Evolutionary conservation across 2,329 filamentous ascomycete genomes (phyloP), one percentile per base, ranked within the genome.

Genomic region (Exophiala spinifera): DNA sequence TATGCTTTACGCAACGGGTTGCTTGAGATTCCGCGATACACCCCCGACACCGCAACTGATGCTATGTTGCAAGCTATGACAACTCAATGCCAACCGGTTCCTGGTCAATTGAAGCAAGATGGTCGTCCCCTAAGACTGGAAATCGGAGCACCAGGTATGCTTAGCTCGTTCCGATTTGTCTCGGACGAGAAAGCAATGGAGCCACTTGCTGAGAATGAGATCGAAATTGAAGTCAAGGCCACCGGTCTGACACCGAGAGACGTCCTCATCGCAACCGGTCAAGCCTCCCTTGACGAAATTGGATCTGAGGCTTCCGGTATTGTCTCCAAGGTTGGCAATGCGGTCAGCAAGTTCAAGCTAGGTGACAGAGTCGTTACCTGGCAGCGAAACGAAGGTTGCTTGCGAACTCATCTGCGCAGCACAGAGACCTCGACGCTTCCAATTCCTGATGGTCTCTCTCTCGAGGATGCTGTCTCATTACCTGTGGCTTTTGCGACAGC

Each of bases 241-340:
- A 55, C 51, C 13, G 61, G 60, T n/a, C 45, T 65, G 8, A 53
- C 39, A 14, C 17, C 31, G 15, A 40, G 21, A 37, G 42, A 53
- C 14, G 19, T 39, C 33, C 33, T 53, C 6, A 53, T 43, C 43
- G 49, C 53, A 28, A 40, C 23, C 8, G 48, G 44, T 19, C 49
- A 57, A 40, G 46, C 31, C 25, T 21, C 31, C 19, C 33, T 46
- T 14, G 43, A 51, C 19, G 61, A 57, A 2, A 65, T 73, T n/a
- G 67, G 66, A 0, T 67, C 73, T 1, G 80, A 82, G 51, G 71
- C 65, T 52, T 64, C 65, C 43, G 73, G 69, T 10, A 52, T 69
- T 25, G 63, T 74, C 17, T 66, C 61, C 20, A 54, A 63, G 37
- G 59, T 69, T 4, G 69, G 69, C 39, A 20, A 51, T 34, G 20